Conservation (phyloP, 306 rosid genomes). For the Vigna trinervia region DNA sequence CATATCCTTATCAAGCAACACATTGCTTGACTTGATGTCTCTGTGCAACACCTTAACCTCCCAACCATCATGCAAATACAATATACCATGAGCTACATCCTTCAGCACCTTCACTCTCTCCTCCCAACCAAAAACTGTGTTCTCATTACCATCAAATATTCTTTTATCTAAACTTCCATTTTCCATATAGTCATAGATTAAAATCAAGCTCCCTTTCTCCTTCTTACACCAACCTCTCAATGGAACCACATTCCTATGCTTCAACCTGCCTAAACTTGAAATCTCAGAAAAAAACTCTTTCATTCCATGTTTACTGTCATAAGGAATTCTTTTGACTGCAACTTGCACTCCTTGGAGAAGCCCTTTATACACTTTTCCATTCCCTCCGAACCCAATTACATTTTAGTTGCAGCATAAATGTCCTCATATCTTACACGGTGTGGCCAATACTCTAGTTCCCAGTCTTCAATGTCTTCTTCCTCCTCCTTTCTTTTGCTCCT, state of each 20-base stretch:
- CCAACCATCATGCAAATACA: slow-evolving; percentile 74
- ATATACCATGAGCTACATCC: slow-evolving; percentile 64
- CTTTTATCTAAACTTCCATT: slow-evolving; percentile 65
- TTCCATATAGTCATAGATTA: slow-evolving; percentile 70
- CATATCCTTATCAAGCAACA: slow-evolving; percentile 65
- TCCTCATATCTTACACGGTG: slow-evolving; percentile 58
- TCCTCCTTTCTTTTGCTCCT: slow-evolving; percentile 36
- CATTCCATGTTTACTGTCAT: slow-evolving; percentile 52
- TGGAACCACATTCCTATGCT: slow-evolving; percentile 67
- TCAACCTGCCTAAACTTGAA: slow-evolving; percentile 67
- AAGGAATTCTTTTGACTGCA: slow-evolving; percentile 58
- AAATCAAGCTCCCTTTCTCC: slow-evolving; percentile 57
- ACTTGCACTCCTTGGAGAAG: slow-evolving; percentile 51
- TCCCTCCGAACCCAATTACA: slow-evolving; percentile 64
- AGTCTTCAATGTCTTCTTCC: slow-evolving; percentile 53
- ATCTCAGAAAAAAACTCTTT: slow-evolving; percentile 67
- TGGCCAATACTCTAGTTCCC: slow-evolving; percentile 75
- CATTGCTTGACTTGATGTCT: slow-evolving; percentile 68
- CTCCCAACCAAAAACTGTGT: slow-evolving; percentile 49
- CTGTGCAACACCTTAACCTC: slow-evolving; percentile 69
- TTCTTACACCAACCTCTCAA: slow-evolving; percentile 75
- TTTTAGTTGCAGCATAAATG: slow-evolving; percentile 56
- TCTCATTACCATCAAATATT: slow-evolving; percentile 53
- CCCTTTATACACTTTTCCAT: slow-evolving; percentile 71
- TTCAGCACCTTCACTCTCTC: slow-evolving; percentile 58